Evolutionary conservation across 208 protist species (phyloP).

Genomic region (Vickermania ingenoplastis): DNA sequence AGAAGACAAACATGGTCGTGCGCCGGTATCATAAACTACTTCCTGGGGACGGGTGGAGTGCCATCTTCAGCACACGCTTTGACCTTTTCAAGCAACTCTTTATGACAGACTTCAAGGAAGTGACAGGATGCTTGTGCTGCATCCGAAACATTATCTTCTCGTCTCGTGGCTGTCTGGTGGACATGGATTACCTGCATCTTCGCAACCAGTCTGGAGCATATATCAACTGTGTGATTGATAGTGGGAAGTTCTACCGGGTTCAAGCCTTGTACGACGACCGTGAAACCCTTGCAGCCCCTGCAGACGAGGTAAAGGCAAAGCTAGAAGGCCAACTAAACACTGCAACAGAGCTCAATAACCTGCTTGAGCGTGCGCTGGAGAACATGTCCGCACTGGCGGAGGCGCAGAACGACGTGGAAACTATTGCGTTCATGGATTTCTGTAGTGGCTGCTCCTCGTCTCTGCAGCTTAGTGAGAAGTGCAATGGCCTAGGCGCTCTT

Average conservation of each 20-base stretch:
- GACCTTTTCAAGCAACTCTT: constrained; percentile 1
- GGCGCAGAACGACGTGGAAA: background rate
- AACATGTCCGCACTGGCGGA: background rate
- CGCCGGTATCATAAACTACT: background rate
- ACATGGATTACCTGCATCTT: constrained; percentile 1
- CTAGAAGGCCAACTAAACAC: background rate
- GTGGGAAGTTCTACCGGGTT: background rate
- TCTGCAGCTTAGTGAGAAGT: background rate
- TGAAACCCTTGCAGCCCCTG: background rate
- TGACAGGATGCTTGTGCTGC: constrained; percentile 1
- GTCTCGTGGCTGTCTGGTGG: background rate
- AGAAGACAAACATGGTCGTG: background rate
- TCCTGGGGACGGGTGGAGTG: background rate
- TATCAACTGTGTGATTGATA: background rate
- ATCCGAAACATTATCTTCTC: background rate
- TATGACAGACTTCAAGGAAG: background rate
- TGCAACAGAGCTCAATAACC: background rate
- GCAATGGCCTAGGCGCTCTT: background rate
- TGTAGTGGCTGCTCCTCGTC: background rate
- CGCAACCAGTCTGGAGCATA: background rate
- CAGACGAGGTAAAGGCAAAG: background rate
- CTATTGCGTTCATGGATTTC: constrained; percentile 1
- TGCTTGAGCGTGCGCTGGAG: constrained; percentile 1
- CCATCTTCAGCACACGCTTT: background rate
- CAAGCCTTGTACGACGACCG: background rate